Base-by-base conservation (phyloP, 768 basidiomycete genomes). In the Mycena galericulata region DNA sequence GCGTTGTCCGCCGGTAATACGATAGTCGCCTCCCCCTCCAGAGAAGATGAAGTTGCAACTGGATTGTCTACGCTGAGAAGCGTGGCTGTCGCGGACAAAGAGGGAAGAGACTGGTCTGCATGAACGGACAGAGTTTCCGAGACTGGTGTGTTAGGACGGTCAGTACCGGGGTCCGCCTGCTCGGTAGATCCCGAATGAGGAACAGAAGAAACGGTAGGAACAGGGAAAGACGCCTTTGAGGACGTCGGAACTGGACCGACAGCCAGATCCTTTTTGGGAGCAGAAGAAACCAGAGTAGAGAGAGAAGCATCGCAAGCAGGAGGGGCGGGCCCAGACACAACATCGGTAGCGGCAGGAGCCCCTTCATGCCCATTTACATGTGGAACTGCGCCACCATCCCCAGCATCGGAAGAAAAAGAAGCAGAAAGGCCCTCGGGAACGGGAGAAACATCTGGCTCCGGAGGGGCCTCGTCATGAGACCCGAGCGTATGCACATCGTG, bases 11-110 rank as follows among this genome's bases (percentile, higher is more conserved):
- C 27, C 11, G 68, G 34, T 7, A 72, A 26, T 27, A 72, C 24
- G 43, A 68, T 54, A 40, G 80, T 49, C 76, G 82, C 17, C 73
- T 75, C 43, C 74, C 79, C 38, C 76, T 75, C 32, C 75, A 36
- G 72, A 62, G 70, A 57, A 30, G 43, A 45, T 2, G 45, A 18
- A 38, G 47, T 12, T 18, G n/a, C 59, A 46, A 40, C 32, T 59
- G 79, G 78, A 34, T 73, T 77, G 53, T 84, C 83, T 65, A 86
- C 76, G 71, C 87, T 82, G 53, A 86, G 77, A 43, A 90, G 75
- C 32, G 89, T 90, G 43, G 88, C 82, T 8, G 88, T 83, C 32
- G 80, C 78, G 20, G 88, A 88, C 61, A 85, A 76, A 20, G 83
- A 76, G 75, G 84, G 81, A 54, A 87, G 74, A 4, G 83, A 81